These are phyloP conservation scores for Trichoderma sp. DNA, from an alignment of 2,329 filamentous ascomycete species.

Conservation along the genomic window DNA sequence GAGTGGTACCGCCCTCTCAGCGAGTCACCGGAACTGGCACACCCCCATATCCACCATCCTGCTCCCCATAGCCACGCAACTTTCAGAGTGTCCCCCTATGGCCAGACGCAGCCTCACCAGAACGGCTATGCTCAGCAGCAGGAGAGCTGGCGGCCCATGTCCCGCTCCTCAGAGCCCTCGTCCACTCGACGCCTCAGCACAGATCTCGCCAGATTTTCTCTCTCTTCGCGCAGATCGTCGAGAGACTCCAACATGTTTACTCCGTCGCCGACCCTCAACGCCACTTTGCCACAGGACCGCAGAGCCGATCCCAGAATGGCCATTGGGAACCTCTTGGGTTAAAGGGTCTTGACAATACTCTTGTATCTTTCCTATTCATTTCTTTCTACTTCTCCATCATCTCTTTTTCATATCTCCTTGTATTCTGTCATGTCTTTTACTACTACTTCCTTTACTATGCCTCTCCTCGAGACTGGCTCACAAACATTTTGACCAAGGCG, in stretches of 20 bases:
- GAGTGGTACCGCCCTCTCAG: neutral
- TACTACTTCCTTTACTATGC: neutral
- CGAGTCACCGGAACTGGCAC: neutral
- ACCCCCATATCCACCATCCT: neutral
- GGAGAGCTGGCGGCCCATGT: neutral
- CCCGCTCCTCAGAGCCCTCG: neutral
- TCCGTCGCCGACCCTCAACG: neutral
- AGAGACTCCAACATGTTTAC: neutral
- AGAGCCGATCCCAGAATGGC: neutral
- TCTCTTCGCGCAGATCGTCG: neutral
- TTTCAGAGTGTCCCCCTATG: neutral
- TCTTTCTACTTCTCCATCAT: neutral
- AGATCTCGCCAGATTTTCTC: slow-evolving; percentile 6
- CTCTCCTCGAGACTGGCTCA: neutral
- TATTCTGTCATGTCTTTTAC: neutral
- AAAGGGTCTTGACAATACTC: neutral
- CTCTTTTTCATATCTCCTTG: neutral
- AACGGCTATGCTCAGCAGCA: neutral
- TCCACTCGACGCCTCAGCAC: neutral
- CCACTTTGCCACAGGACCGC: neutral
- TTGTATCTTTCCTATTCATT: neutral
- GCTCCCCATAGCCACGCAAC: neutral
- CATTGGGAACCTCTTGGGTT: neutral
- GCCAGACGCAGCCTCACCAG: neutral
- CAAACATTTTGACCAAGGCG: neutral